Conservation (phyloP, 805 yeast genomes). For the Metschnikowia santaceciliae region DNA sequence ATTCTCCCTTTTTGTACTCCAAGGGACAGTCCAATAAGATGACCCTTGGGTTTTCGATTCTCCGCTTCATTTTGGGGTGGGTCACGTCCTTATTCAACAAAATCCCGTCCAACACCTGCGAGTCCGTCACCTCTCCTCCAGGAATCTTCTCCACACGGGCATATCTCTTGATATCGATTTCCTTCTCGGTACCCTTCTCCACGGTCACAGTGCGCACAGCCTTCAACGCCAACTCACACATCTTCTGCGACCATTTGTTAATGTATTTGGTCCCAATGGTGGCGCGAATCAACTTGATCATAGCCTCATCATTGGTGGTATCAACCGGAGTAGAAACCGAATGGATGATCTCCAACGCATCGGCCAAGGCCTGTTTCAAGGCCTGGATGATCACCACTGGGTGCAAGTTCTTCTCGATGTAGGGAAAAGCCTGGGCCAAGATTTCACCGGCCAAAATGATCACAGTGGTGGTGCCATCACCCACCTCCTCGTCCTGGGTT, state of each 20-base stretch:
- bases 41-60: conserved; percentile 83
- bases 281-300: conserved; percentile 81
- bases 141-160: conserved; percentile 94
- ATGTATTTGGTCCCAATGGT: conserved; percentile 96
- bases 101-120: conserved; percentile 84
- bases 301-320: conserved; percentile 74
- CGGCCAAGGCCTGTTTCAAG: conserved; percentile 82
- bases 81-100: conserved; percentile 93
- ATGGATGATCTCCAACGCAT: conserved; percentile 85
- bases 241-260: conserved; percentile 81
- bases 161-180: conserved; percentile 90
- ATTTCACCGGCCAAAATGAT: conserved; percentile 97
- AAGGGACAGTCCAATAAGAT: conserved; percentile 91
- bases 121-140: conserved; percentile 94
- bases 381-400: conserved; percentile 96
- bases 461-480: conserved; percentile 98
- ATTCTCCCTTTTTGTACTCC: conserved; percentile 98
- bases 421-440: conserved; percentile 90
- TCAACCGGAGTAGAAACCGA: conserved; percentile 83
- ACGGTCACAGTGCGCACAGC: conserved; percentile 83
- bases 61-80: conserved; percentile 97
- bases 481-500: conserved; percentile 98
- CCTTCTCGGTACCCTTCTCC: conserved; percentile 59
- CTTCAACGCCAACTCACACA: conserved; percentile 83
- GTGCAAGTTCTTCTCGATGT: conserved; percentile 90